Base-by-base conservation (phyloP, 441 rosid species). In the Bruguiera hainesii region DNA sequence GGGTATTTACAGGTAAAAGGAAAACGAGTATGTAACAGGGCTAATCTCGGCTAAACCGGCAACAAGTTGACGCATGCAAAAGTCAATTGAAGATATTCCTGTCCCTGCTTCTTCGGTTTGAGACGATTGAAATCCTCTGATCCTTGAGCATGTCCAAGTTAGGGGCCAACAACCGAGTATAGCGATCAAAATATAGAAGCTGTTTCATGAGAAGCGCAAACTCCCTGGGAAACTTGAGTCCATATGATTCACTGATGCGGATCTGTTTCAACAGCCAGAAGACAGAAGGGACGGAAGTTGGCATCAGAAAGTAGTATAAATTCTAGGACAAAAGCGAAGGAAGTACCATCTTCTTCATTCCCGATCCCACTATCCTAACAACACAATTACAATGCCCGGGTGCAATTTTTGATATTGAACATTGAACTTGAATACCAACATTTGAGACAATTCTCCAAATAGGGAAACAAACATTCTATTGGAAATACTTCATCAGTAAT, bases 171-270 rank as follows among this genome's bases (percentile, higher is more conserved):
- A 95, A 76, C 72, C 97, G 85, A 0, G 99, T 95, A 60, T 95
- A 95, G 28, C 97, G 91, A 72, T 89, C 99, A 59, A 92, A 95
- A 74, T 95, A 92, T 64, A 95, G 87, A 78, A 92, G 97, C 82
- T 89, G 98, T 77, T 92, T 92, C 96, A 95, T 57, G 15, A 95
- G 90, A 82, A 95, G 96, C 48, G 98, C 99, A 79, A 91, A 91
- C 74, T 91, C 98, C 79, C 95, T 87, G 0, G 97, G 99, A 78
- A 95, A 91, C 71, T 75, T 88, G 50, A 95, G 85, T 72, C 98
- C 99, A 50, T 95, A 90, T 25, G 98, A 91, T 77, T 91, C 95
- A 59, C 97, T 89, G 18, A 90, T 90, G 56, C 87, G 91, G 70
- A 95, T 74, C 99, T 94, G 83, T 74, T 51, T 10, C 8, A 16